phyloP scores from a whole-genome alignment of 805 yeast genomes.

The Danielia oregonensis region DNA sequence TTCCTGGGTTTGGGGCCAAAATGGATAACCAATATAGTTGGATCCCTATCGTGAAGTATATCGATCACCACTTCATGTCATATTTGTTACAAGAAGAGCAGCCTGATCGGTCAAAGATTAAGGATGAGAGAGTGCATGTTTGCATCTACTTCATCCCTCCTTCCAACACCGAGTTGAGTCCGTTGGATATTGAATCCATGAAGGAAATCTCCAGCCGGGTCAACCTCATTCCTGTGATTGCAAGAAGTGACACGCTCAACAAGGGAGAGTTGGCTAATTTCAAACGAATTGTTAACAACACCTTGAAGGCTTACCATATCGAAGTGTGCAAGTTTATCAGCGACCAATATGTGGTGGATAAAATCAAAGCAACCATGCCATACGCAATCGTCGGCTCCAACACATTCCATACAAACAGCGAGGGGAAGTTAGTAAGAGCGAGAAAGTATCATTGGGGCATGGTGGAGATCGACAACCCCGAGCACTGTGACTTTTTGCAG shows the following conservation, averaged over 20 bases:
- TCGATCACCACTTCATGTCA: conserved; percentile 74
- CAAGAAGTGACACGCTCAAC: conserved; percentile 76
- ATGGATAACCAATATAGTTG: conserved; percentile 48
- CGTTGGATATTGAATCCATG: conserved; percentile 72
- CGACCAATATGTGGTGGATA: conserved; percentile 25
- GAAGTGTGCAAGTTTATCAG: conserved; percentile 29
- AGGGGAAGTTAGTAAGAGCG: conserved; percentile 51
- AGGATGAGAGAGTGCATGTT: conserved; percentile 75
- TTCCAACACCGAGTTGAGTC: conserved; percentile 46
- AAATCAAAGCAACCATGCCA: conserved; percentile 50
- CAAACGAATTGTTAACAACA: conserved; percentile 50
- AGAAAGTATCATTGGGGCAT: conserved; percentile 75
- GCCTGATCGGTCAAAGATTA: conserved; percentile 25
- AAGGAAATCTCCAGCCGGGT: conserved; percentile 65
- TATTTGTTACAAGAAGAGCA: conserved; percentile 65
- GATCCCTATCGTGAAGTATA: conserved; percentile 53
- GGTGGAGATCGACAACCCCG: conserved; percentile 74
- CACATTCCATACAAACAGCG: conserved; percentile 21
- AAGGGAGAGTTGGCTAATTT: conserved; percentile 49
- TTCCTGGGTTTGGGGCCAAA: conserved; percentile 71
- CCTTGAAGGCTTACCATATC: conserved; percentile 53
- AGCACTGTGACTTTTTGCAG: conserved; percentile 71
- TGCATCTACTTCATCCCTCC: conserved; percentile 83
- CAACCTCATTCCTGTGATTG: conserved; percentile 76
- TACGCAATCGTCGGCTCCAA: conserved; percentile 71